Base-by-base conservation (phyloP, 768 basidiomycete genomes). In the Mycena vitilis region DNA sequence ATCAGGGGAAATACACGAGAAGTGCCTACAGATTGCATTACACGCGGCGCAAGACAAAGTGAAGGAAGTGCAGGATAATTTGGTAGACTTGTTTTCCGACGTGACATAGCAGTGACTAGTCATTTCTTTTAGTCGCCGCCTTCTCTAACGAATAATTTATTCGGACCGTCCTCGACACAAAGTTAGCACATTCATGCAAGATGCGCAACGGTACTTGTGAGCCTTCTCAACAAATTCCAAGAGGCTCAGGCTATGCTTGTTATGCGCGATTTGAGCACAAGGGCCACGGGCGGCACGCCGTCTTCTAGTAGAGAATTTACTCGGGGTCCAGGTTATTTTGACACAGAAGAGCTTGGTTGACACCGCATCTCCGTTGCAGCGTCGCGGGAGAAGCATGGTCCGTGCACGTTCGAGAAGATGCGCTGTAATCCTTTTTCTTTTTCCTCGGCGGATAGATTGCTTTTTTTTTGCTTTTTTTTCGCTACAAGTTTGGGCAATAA, bases 81-180 rank as follows among this genome's bases (percentile, higher is more conserved):
- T 86, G 68, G 83, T 82, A 38, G 83, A 85, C 62, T 81, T 81
- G 73, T 86, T 86, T 70, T 80, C 80, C 13, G 85, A 86, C 60
- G 83, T 83, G 47, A 63, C 70, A 47, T 80, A 71, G 52, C 49
- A n/a, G n/a, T 59, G 30, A 65, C 40, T 40, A 11, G 11, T 40
- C 16, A 6, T 45, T 45, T 48, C 23, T 23, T 40, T 56, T 2
- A 16, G 8, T 23, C 30, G 11, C 30, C 6, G 51, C 12, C 36
- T 40, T 40, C 22, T 13, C 44, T 6, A 16, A 45, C 44, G 16
- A 18, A 5, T n/a, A n/a, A 45, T 45, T 45, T 18, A 42, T 42
- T 42, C 15, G 44, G 44, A 6, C 18, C n/a, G n/a, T n/a, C n/a
- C n/a, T n/a, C n/a, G n/a, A n/a, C n/a, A n/a, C n/a, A n/a, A n/a